phyloP scores from a whole-genome alignment of 2,329 filamentous ascomycete species.

The Ambrosiella cleistominuta region DNA sequence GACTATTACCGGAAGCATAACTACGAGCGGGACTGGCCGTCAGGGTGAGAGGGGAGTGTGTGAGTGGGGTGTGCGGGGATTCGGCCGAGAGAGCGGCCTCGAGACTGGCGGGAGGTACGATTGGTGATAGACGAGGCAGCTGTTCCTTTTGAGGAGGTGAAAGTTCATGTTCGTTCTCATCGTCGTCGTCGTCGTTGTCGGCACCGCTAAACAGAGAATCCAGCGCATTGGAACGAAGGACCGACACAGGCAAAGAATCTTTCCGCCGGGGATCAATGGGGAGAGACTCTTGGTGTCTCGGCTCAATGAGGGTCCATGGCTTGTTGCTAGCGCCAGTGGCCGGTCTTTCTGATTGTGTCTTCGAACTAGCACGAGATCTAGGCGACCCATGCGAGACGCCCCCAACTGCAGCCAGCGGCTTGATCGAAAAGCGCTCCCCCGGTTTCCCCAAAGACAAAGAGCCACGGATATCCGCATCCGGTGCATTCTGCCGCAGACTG shows the following conservation, averaged over 20 bases:
- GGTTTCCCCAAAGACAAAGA: background rate
- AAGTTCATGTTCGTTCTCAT: background rate
- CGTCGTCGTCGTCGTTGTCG: background rate
- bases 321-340: background rate
- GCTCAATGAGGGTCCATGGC: background rate
- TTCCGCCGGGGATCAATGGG: background rate
- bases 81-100: constrained; percentile 1
- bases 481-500: constrained; percentile 9
- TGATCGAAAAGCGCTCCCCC: constrained; percentile 10
- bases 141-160: background rate
- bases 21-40: constrained; percentile 1
- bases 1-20: background rate
- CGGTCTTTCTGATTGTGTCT: background rate
- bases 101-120: constrained; percentile 3
- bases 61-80: constrained; percentile 1
- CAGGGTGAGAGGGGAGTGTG: constrained; percentile 1
- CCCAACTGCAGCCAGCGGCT: constrained; percentile 9
- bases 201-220: constrained; percentile 5
- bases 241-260: background rate
- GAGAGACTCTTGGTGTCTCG: background rate
- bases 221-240: background rate
- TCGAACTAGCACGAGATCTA: background rate
- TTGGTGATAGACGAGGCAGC: background rate
- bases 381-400: background rate
- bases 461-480: constrained; percentile 1